Evolutionary conservation across 352 stramenopile genomes (phyloP).

Genomic region (Peronospora farinosa): DNA sequence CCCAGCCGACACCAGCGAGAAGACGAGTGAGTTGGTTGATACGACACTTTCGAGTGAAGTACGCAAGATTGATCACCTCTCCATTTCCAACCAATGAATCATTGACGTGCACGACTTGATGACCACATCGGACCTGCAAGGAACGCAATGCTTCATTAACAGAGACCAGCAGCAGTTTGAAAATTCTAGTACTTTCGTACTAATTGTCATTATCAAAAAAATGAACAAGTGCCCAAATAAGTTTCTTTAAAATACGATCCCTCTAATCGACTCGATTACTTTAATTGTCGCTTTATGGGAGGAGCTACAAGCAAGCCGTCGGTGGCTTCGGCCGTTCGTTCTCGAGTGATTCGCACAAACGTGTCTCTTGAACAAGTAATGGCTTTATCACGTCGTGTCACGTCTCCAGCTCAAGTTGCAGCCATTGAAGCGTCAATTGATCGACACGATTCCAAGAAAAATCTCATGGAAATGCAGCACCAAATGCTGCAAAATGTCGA

Average conservation of each 20-base stretch:
- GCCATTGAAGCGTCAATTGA: conserved; percentile 25
- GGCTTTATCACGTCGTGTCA: conserved; percentile 19
- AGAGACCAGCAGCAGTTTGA: conserved; percentile 11
- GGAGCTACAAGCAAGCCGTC: conserved; percentile 25
- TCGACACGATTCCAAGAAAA: conserved; percentile 10
- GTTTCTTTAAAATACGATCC: background rate
- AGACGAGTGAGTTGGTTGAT: background rate
- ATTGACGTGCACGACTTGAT: conserved; percentile 10
- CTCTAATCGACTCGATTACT: background rate
- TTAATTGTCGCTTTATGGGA: conserved; percentile 18
- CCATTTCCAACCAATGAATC: conserved; percentile 9
- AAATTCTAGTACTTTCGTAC: background rate
- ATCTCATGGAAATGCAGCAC: conserved; percentile 56
- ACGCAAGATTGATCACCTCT: conserved; percentile 6
- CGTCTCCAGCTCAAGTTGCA: background rate
- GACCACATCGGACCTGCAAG: conserved; percentile 5
- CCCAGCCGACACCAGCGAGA: background rate
- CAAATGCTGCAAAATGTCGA: conserved; percentile 45
- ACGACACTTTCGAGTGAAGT: conserved; percentile 3
- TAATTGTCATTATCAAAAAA: no score
- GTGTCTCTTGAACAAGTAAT: conserved; percentile 33
- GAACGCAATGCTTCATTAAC: conserved; percentile 5
- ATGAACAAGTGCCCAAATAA: no score
- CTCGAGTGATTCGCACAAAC: conserved; percentile 34
- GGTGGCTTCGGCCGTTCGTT: conserved; percentile 10